Evolutionary conservation across 2,329 filamentous ascomycete genomes (phyloP).

Genomic region (Epichloe gansuensis): DNA sequence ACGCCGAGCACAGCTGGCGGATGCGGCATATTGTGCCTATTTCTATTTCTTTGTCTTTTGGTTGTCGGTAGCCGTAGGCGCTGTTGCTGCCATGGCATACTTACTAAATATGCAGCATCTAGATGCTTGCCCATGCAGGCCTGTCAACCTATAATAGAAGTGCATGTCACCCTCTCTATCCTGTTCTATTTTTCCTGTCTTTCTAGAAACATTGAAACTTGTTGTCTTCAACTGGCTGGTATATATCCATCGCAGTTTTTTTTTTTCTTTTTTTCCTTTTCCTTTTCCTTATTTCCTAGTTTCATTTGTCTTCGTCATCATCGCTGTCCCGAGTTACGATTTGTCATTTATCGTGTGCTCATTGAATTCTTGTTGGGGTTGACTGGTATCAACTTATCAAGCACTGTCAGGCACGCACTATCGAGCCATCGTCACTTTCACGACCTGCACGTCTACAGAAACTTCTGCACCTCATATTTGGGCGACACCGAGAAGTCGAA

Average conservation of each 20-base stretch:
- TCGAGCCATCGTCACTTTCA: not conserved
- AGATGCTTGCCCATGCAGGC: not conserved
- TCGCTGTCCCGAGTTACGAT: not conserved
- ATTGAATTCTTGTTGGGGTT: not conserved
- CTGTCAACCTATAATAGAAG: constrained; percentile 14
- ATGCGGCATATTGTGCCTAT: too few relatives aligned
- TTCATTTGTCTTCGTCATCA: constrained; percentile 11
- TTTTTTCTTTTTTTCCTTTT: constrained; percentile 3
- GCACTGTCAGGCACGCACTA: not conserved
- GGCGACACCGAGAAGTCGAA: too few relatives aligned
- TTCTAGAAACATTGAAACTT: constrained; percentile 7
- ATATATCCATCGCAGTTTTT: constrained; percentile 3
- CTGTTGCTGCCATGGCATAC: not conserved
- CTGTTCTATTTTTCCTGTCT: not conserved
- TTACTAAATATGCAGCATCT: too few relatives aligned
- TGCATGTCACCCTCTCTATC: constrained; percentile 5
- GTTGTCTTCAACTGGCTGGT: not conserved
- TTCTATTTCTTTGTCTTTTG: too few relatives aligned
- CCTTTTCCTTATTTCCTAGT: constrained; percentile 9
- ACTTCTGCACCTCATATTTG: not conserved
- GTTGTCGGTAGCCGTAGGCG: not conserved
- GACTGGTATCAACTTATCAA: too few relatives aligned
- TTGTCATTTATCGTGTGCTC: not conserved
- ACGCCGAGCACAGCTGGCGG: too few relatives aligned
- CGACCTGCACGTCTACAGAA: not conserved